phyloP scores from a whole-genome alignment of 345 rosid genomes.

The Brassica incana region DNA sequence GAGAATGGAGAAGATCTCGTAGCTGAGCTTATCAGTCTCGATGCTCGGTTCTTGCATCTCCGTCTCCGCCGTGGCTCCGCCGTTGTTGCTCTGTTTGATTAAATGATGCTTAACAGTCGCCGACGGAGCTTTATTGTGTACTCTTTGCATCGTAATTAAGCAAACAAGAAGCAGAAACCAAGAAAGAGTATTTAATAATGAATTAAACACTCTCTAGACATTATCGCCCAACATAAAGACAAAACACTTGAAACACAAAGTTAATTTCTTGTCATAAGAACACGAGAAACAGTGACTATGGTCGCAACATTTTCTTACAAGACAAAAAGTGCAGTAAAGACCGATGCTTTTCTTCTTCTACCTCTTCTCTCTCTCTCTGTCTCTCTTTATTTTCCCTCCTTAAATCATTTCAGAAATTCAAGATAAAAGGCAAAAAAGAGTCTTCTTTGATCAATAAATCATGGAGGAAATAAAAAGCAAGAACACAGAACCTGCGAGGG shows the following conservation, averaged over 20 bases:
- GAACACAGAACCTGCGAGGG: conserved; percentile 24
- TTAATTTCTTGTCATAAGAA: conserved; percentile 26
- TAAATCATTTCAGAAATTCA: conserved; percentile 11
- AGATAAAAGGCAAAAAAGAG: conserved; percentile 21
- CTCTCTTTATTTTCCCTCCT: conserved; percentile 31
- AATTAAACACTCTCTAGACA: conserved; percentile 32
- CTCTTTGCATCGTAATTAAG: conserved; percentile 34
- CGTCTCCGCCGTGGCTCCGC: conserved; percentile 43
- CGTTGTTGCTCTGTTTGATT: conserved; percentile 15
- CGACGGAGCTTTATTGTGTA: conserved; percentile 12
- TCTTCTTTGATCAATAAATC: conserved; percentile 17
- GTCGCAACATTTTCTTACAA: conserved; percentile 17
- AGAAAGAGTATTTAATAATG: conserved; percentile 12
- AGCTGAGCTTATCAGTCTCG: conserved; percentile 93
- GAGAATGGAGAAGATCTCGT: conserved; percentile 91
- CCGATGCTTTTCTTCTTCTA: conserved; percentile 20
- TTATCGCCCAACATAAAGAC: conserved; percentile 38
- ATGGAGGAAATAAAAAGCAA: conserved; percentile 16
- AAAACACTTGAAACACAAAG: background rate
- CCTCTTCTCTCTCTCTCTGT: background rate
- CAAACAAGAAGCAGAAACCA: background rate
- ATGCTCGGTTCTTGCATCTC: conserved; percentile 92
- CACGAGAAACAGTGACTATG: conserved; percentile 28
- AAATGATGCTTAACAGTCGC: background rate
- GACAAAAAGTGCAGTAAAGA: background rate